A percentile compares a stretch with the other conserved stretches of the same genome.
These are phyloP conservation scores for Thalassiosira livingstoniorum DNA, from an alignment of 352 stramenopile species.

Conservation along the genomic window DNA sequence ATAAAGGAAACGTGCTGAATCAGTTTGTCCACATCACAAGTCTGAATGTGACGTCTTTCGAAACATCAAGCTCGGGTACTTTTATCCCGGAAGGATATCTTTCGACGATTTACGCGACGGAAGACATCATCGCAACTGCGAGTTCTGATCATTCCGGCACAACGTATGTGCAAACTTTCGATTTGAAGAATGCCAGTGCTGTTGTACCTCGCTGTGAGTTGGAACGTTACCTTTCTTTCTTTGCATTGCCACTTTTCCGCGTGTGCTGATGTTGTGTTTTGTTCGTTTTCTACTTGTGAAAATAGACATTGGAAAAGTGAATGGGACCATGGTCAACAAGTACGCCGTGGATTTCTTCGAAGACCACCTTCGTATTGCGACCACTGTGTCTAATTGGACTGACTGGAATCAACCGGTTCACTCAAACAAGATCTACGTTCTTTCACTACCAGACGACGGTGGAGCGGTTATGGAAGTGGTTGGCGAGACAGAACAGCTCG, in stretches of 20 bases:
- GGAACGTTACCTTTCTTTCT: too few relatives aligned
- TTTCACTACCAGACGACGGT: slow-evolving; percentile 7
- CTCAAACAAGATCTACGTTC: slow-evolving; percentile 17
- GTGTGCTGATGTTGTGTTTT: too few relatives aligned
- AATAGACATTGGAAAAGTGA: slow-evolving; percentile 10
- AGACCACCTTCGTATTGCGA: slow-evolving; percentile 5
- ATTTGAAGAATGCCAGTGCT: too few relatives aligned
- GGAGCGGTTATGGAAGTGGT: slow-evolving; percentile 10
- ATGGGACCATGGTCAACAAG: neutral
- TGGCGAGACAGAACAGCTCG: slow-evolving; percentile 2
- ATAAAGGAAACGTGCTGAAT: slow-evolving; percentile 5
- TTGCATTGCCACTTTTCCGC: too few relatives aligned
- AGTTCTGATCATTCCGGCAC: too few relatives aligned
- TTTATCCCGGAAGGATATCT: slow-evolving; percentile 9
- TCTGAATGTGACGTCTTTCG: slow-evolving; percentile 17
- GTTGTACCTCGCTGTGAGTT: too few relatives aligned
- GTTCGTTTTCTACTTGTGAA: too few relatives aligned
- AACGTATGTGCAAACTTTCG: too few relatives aligned
- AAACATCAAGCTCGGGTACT: neutral
- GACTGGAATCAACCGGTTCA: neutral
- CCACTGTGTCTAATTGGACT: neutral
- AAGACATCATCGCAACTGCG: slow-evolving; percentile 16
- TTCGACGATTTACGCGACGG: slow-evolving; percentile 10
- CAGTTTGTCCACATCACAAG: slow-evolving; percentile 12
- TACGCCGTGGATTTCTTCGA: slow-evolving; percentile 9